Percentiles rank a stretch among this genome's conserved stretches.
phyloP scores from a whole-genome alignment of 2,329 filamentous ascomycete species.

The Microdochium trichocladiopsis region DNA sequence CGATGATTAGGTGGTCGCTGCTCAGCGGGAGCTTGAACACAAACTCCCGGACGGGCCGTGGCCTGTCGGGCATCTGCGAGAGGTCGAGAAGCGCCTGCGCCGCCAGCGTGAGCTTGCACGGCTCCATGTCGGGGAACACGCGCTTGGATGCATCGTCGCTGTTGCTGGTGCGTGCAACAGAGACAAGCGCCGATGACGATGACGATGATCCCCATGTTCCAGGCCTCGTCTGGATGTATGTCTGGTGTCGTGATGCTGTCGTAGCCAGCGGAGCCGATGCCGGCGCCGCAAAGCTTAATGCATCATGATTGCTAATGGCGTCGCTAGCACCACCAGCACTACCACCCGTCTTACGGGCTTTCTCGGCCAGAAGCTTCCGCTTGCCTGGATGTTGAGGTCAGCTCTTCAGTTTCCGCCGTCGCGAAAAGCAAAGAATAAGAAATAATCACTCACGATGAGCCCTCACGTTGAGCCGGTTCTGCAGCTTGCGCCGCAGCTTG shows the following conservation, averaged over 20 bases:
- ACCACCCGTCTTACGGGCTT: background rate
- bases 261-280: too few relatives aligned
- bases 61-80: background rate
- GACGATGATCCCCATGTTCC: too few relatives aligned
- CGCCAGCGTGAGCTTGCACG: background rate
- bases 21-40: conserved; percentile 12
- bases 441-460: conserved; percentile 10
- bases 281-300: too few relatives aligned
- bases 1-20: conserved; percentile 21
- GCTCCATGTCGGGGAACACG: too few relatives aligned
- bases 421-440: background rate
- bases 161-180: background rate
- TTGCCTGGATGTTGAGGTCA: background rate
- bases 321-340: background rate
- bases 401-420: background rate
- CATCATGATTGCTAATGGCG: too few relatives aligned
- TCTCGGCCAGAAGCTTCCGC: background rate
- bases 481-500: conserved; percentile 10
- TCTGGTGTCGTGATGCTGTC: too few relatives aligned
- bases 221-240: too few relatives aligned
- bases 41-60: background rate
- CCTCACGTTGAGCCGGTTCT: conserved; percentile 11
- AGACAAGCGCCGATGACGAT: too few relatives aligned
- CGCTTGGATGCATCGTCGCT: background rate
- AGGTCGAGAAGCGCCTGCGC: background rate